Evolutionary conservation across 495 filamentous ascomycete species (phyloP).

Genomic region (Penicillium lividum): DNA sequence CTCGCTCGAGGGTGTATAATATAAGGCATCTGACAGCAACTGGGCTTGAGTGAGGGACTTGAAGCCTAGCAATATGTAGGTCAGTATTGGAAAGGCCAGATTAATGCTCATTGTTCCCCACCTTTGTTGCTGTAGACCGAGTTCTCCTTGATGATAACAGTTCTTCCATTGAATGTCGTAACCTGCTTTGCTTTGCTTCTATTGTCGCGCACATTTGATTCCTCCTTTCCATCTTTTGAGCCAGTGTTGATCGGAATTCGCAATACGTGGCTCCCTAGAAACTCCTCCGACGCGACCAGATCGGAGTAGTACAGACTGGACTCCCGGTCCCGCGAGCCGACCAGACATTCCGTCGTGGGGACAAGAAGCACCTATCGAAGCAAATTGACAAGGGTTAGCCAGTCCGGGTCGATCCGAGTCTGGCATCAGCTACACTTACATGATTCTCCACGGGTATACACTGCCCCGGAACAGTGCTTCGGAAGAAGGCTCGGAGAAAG

Average conservation of each 20-base stretch:
- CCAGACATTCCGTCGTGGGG: constrained; percentile 86
- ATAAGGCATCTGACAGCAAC: constrained; percentile 81
- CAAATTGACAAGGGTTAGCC: constrained; percentile 18
- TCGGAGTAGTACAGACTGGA: constrained; percentile 75
- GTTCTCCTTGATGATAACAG: constrained; percentile 90
- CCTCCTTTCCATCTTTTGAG: constrained; percentile 61
- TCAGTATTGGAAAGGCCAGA: constrained; percentile 18
- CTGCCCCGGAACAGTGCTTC: constrained; percentile 88
- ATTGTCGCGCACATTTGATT: constrained; percentile 78
- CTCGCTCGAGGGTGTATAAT: constrained; percentile 80
- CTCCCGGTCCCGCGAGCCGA: constrained; percentile 87
- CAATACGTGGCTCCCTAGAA: constrained; percentile 94
- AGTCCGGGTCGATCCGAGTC: constrained; percentile 18
- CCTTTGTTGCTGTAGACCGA: constrained; percentile 96
- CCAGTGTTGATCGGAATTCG: constrained; percentile 68
- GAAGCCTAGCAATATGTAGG: constrained; percentile 63
- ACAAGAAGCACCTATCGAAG: constrained; percentile 76
- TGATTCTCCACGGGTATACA: constrained; percentile 91
- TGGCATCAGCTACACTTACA: constrained; percentile 46
- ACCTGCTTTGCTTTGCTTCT: constrained; percentile 92
- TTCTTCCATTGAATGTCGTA: constrained; percentile 88
- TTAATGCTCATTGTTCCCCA: constrained; percentile 33
- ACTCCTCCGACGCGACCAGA: constrained; percentile 85
- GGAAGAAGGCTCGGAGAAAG: constrained; percentile 97
- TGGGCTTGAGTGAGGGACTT: constrained; percentile 88